Percentiles rank a stretch among this genome's conserved stretches.
Conservation (phyloP, 2,329 filamentous ascomycete species). For the Trichoderma sp. region DNA sequence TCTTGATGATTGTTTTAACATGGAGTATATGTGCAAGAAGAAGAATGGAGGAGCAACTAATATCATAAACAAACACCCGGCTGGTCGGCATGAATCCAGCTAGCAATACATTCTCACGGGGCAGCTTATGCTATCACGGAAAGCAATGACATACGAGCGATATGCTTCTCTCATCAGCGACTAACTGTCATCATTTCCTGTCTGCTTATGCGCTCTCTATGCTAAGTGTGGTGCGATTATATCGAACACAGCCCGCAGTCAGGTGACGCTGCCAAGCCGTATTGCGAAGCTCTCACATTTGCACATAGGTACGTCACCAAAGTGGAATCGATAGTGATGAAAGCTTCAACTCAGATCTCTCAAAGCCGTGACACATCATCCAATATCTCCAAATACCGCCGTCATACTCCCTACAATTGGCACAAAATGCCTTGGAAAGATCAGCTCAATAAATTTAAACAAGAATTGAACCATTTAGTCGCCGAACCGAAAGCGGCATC, state of each 20-base stretch:
- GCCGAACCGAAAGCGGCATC: slow-evolving; percentile 27
- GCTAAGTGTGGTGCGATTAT: neutral
- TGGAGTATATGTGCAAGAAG: neutral
- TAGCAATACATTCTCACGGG: neutral
- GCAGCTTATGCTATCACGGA: neutral
- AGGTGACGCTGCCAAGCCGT: neutral
- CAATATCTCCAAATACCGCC: neutral
- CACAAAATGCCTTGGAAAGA: slow-evolving; percentile 37
- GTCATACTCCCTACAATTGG: neutral
- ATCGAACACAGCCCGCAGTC: neutral
- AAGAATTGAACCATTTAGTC: slow-evolving; percentile 37
- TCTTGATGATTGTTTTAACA: neutral
- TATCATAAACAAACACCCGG: neutral
- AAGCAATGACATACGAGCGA: neutral
- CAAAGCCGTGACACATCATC: neutral
- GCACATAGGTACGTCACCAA: neutral
- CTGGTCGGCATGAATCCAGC: neutral
- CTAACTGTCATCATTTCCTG: neutral
- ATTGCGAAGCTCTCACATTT: neutral
- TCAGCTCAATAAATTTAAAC: slow-evolving; percentile 39
- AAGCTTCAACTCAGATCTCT: neutral
- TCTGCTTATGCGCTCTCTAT: neutral
- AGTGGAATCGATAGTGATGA: neutral
- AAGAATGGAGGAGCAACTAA: neutral
- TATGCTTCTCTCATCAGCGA: neutral